Evolutionary conservation across 371 early-diverging fungal genomes (phyloP).

Genomic region (Mortierella sp.): DNA sequence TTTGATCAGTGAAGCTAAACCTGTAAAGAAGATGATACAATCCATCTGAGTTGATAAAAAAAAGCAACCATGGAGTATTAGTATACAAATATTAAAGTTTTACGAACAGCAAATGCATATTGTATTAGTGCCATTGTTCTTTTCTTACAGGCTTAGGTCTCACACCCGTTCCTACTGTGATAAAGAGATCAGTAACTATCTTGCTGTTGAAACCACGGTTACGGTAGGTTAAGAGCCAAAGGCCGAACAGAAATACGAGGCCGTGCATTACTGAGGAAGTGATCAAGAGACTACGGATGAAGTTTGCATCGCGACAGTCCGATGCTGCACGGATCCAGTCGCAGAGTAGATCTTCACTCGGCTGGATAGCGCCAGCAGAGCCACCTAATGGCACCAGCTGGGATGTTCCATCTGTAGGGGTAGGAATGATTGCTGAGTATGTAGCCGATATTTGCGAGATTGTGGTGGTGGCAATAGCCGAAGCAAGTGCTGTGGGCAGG

Average conservation of each 20-base stretch:
- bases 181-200: slow-evolving; percentile 47
- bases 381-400: not conserved
- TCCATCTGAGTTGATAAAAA: slow-evolving; percentile 42
- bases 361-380: not conserved
- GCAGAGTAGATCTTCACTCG: slow-evolving; percentile 18
- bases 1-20: slow-evolving; percentile 37
- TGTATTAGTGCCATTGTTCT: not conserved
- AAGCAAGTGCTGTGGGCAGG: not conserved
- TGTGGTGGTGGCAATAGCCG: not conserved
- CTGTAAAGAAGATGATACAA: slow-evolving; percentile 48
- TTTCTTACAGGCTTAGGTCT: slow-evolving; percentile 53
- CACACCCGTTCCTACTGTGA: slow-evolving; percentile 36
- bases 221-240: slow-evolving; percentile 47
- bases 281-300: slow-evolving; percentile 31
- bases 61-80: not conserved
- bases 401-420: not conserved
- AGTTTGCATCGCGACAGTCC: slow-evolving; percentile 50
- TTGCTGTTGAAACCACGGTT: slow-evolving; percentile 45
- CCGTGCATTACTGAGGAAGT: slow-evolving; percentile 40
- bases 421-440: slow-evolving; percentile 17
- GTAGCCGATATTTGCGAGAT: slow-evolving; percentile 18
- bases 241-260: slow-evolving; percentile 33
- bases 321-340: slow-evolving; percentile 54
- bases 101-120: not conserved
- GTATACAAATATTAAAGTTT: not conserved